Percentiles rank a stretch among this genome's conserved stretches.
Conservation (phyloP, 1,284 basidiomycete species). For the Coniferiporia weirii region DNA sequence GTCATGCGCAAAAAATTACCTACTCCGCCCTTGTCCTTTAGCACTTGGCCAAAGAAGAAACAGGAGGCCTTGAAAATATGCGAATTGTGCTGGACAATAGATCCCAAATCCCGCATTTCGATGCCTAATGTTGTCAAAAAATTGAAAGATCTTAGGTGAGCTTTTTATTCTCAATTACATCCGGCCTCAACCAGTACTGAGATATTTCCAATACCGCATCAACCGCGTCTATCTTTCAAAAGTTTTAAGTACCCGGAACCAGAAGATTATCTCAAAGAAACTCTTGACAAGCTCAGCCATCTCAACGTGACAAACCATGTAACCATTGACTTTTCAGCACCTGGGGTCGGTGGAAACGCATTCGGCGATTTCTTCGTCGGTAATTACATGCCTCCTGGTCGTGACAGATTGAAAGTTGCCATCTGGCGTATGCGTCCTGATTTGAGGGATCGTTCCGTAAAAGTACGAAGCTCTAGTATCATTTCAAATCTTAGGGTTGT, state of each 20-base stretch:
- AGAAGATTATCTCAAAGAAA: no score
- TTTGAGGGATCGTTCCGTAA: background rate
- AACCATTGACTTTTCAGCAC: background rate
- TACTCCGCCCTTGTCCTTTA: background rate
- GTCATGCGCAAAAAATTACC: background rate
- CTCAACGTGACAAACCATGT: no score
- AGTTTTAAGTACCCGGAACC: no score
- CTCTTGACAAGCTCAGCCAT: no score
- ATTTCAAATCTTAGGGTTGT: background rate
- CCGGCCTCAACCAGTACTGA: no score
- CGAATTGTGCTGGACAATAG: background rate
- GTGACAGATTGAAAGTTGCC: background rate
- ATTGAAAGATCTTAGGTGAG: background rate
- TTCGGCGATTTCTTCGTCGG: slow-evolving; percentile 1
- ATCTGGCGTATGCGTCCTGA: slow-evolving; percentile 4
- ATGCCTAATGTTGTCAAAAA: background rate
- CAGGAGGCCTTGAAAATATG: background rate
- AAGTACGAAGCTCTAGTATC: background rate
- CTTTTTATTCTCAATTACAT: no score
- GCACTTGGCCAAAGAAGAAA: background rate
- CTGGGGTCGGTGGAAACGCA: background rate
- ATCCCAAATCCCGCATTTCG: background rate
- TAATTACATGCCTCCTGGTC: background rate
- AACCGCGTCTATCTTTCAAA: no score
- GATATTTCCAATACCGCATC: no score